These are phyloP conservation scores for Phytophthora chlamydospora DNA, from an alignment of 352 stramenopile genomes.

Conservation along the genomic window DNA sequence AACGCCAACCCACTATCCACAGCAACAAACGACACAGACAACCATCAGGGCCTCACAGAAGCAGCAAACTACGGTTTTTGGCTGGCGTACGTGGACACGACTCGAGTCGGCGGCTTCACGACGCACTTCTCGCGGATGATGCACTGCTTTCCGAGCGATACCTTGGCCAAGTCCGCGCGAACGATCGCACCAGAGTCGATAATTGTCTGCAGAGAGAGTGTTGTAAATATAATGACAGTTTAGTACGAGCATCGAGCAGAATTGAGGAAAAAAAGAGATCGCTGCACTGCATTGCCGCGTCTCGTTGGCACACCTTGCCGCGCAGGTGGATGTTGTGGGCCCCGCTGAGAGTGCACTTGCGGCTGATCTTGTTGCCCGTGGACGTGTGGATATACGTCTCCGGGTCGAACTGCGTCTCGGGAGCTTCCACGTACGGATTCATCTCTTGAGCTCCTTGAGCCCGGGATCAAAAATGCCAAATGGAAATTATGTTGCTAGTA, in stretches of 20 bases:
- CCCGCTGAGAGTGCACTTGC: conserved; percentile 62
- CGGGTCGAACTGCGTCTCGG: conserved; percentile 55
- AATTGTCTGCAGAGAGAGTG: conserved; percentile 51
- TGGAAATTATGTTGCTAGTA: conserved; percentile 1
- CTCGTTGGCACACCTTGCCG: conserved; percentile 49
- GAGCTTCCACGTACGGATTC: conserved; percentile 64
- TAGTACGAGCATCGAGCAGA: neutral
- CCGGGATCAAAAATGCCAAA: neutral
- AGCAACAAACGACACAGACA: conserved; percentile 2
- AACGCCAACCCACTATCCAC: conserved; percentile 68
- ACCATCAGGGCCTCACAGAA: conserved; percentile 5
- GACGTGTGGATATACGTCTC: conserved; percentile 73
- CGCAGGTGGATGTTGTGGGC: conserved; percentile 80
- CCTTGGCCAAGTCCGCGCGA: conserved; percentile 82
- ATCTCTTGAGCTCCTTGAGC: no score
- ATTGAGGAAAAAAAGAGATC: neutral
- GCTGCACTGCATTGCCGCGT: neutral
- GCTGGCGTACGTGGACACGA: conserved; percentile 59
- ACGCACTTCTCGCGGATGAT: conserved; percentile 76
- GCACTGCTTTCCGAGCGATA: conserved; percentile 83
- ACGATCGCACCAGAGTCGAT: conserved; percentile 75
- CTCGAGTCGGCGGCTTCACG: conserved; percentile 69
- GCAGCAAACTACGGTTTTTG: neutral
- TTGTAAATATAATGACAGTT: no score
- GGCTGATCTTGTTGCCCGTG: conserved; percentile 77